These are phyloP conservation scores for Thinopyrum elongatum DNA, from an alignment of 176 grass and related monocot genomes.

Conservation along the genomic window DNA sequence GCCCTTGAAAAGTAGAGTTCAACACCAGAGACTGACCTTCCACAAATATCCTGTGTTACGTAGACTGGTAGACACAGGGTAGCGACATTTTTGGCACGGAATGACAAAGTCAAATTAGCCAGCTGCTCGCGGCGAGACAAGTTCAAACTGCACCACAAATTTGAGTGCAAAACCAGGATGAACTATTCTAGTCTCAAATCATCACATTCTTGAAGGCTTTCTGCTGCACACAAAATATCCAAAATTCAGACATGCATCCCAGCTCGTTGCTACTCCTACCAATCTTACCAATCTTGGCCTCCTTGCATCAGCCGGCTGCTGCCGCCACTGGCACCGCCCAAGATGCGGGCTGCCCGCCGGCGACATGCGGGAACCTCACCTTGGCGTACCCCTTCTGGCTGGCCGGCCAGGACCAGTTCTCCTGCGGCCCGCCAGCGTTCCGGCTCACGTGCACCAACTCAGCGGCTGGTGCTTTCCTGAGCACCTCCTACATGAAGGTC, in stretches of 20 bases:
- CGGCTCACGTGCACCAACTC: conserved; percentile 12
- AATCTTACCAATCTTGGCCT: conserved; percentile 26
- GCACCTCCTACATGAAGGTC: conserved; percentile 22
- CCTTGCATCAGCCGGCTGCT: conserved; percentile 7
- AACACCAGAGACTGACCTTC: neutral
- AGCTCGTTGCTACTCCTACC: conserved; percentile 6
- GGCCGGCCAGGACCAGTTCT: neutral
- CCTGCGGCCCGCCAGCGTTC: conserved; percentile 42
- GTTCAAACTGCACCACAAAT: neutral
- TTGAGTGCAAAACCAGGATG: neutral
- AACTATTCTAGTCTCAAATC: too few relatives aligned
- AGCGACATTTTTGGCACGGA: neutral
- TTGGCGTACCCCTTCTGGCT: conserved; percentile 47
- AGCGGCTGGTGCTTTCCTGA: conserved; percentile 8
- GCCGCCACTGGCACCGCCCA: neutral
- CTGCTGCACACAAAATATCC: neutral
- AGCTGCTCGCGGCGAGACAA: neutral
- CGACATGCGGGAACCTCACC: conserved; percentile 42
- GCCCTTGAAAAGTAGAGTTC: neutral
- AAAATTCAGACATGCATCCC: conserved; percentile 10
- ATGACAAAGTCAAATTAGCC: neutral
- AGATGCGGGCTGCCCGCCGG: conserved; percentile 17
- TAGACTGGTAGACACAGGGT: neutral
- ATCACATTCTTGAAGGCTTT: too few relatives aligned
- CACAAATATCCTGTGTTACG: neutral